Evolutionary conservation across 2,329 filamentous ascomycete genomes (phyloP).

Genomic region (Botrytis byssoidea): DNA sequence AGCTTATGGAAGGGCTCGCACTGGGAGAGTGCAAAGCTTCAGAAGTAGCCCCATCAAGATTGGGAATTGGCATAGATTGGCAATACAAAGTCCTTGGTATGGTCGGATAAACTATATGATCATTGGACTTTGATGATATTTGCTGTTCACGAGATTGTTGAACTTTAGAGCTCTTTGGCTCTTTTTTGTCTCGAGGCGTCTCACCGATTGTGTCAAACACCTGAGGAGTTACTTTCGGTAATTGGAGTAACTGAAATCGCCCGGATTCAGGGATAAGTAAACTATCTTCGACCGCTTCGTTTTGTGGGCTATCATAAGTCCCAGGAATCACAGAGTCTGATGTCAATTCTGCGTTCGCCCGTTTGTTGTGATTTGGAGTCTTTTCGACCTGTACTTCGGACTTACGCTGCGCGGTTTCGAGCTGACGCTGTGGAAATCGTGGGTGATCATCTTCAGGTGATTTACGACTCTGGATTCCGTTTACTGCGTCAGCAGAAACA

Average conservation of each 20-base stretch:
- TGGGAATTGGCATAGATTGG: neutral
- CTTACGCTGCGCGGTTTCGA: constrained; percentile 22
- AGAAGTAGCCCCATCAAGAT: constrained; percentile 2
- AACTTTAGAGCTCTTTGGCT: neutral
- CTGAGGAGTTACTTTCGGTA: neutral
- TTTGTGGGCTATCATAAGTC: constrained; percentile 24
- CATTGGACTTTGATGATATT: neutral
- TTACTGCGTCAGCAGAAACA: constrained; percentile 30
- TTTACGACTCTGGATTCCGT: constrained; percentile 25
- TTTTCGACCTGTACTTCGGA: constrained; percentile 33
- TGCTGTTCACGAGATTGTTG: neutral
- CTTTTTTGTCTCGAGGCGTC: neutral
- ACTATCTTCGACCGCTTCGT: neutral
- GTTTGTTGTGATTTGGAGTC: constrained; percentile 22
- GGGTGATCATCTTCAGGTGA: neutral
- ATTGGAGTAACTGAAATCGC: neutral
- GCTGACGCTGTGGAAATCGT: constrained; percentile 25
- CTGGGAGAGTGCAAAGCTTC: neutral
- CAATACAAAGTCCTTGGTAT: neutral
- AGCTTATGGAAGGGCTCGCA: neutral
- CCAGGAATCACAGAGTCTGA: constrained; percentile 29
- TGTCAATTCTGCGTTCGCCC: constrained; percentile 15
- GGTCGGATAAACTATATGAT: neutral
- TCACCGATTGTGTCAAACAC: neutral
- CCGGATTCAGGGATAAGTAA: neutral